Evolutionary conservation across 1,139 yeast genomes (phyloP).

Genomic region (Geotrichum candidum): DNA sequence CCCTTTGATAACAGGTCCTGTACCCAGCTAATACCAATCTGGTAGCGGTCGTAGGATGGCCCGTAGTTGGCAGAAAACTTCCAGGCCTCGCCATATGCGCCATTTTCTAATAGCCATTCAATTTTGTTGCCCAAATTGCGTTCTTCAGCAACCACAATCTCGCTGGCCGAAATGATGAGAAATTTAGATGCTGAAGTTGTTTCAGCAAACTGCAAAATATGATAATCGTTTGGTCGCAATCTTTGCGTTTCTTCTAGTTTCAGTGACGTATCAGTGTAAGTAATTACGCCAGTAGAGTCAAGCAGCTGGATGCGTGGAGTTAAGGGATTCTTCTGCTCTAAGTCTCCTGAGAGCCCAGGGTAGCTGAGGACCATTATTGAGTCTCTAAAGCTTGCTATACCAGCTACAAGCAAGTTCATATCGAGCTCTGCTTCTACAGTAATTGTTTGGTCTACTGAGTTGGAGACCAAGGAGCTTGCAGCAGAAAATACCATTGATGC

Average conservation of each 20-base stretch:
- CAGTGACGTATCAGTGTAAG: conserved; percentile 73
- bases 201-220: conserved; percentile 35
- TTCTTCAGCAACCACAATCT: conserved; percentile 71
- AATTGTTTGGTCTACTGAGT: conserved; percentile 45
- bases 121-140: conserved; percentile 61
- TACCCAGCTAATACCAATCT: conserved; percentile 59
- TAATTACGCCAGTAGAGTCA: conserved; percentile 55
- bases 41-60: conserved; percentile 45
- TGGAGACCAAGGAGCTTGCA: conserved; percentile 22
- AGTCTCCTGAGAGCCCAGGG: conserved; percentile 12
- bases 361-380: conserved; percentile 41
- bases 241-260: conserved; percentile 46
- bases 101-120: conserved; percentile 60
- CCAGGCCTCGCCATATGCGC: conserved; percentile 66
- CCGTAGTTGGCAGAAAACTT: conserved; percentile 56
- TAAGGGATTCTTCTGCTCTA: conserved; percentile 66
- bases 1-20: conserved; percentile 45
- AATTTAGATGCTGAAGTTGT: conserved; percentile 37
- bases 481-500: conserved; percentile 21
- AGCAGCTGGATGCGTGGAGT: conserved; percentile 42
- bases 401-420: conserved; percentile 62
- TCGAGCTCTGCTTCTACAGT: conserved; percentile 51
- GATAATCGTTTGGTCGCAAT: conserved; percentile 76
- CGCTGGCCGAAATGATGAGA: conserved; percentile 71
- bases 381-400: conserved; percentile 60